Evolutionary conservation across 176 grass and related monocot genomes (phyloP).

Genomic region (Pharus latifolius): DNA sequence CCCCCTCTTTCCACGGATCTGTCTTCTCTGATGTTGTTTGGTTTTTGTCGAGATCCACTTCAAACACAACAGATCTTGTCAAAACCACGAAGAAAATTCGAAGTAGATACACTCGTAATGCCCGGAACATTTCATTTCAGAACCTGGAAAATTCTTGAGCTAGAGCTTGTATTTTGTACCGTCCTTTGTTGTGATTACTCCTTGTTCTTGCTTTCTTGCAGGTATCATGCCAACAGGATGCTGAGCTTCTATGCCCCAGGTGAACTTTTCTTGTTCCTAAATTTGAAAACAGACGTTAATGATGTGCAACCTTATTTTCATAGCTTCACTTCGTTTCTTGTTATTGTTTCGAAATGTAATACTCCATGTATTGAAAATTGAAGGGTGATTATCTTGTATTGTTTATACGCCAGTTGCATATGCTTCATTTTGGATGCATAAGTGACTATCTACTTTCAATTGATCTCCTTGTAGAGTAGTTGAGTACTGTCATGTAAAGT

Average conservation of each 20-base stretch:
- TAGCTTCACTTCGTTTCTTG: neutral
- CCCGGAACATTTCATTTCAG: neutral
- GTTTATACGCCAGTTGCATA: neutral
- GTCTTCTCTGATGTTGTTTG: neutral
- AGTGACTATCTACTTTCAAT: neutral
- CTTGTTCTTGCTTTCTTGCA: neutral
- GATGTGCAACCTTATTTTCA: neutral
- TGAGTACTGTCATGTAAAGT: too few relatives aligned
- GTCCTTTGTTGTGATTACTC: neutral
- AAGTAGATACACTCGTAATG: neutral
- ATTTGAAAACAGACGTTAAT: neutral
- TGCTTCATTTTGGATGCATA: neutral
- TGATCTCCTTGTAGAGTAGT: too few relatives aligned
- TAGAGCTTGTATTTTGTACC: too few relatives aligned
- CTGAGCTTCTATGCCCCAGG: slow-evolving; percentile 99
- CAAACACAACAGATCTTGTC: neutral
- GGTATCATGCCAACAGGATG: slow-evolving; percentile 98
- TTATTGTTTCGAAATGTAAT: neutral
- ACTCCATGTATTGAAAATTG: neutral
- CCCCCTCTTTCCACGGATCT: neutral
- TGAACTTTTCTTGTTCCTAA: neutral
- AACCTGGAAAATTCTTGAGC: neutral
- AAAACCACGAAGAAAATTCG: neutral
- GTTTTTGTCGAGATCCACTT: neutral
- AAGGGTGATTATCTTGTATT: neutral